Evolutionary conservation across 495 filamentous ascomycete genomes (phyloP).

Genomic region (Penicillium silybi): DNA sequence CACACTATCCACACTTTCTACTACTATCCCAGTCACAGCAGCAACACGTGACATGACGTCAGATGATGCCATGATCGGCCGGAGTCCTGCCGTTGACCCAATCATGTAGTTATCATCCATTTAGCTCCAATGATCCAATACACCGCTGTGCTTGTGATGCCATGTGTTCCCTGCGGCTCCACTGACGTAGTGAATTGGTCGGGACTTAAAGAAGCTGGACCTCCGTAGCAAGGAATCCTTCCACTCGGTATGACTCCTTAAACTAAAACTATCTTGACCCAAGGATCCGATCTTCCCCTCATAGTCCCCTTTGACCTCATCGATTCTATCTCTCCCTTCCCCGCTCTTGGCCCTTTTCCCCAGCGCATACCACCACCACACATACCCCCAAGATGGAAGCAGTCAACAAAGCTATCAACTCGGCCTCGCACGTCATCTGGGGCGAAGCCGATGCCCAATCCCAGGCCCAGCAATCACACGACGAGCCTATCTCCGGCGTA

Average conservation of each 20-base stretch:
- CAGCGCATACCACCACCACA: background rate
- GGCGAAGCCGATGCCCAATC: conserved; percentile 17
- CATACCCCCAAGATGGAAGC: conserved; percentile 30
- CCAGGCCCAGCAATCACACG: conserved; percentile 15
- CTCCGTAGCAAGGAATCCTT: background rate
- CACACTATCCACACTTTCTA: background rate
- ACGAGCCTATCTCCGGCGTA: conserved; percentile 42
- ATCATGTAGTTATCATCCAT: background rate
- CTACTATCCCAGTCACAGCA: background rate
- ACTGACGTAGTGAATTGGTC: conserved; percentile 15
- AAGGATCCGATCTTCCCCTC: background rate
- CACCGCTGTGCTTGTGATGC: conserved; percentile 1
- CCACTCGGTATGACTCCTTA: background rate
- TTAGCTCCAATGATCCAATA: background rate
- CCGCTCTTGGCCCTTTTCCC: background rate
- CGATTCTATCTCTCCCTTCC: background rate
- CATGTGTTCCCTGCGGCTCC: conserved; percentile 8
- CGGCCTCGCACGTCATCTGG: conserved; percentile 35
- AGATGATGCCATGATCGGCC: conserved; percentile 16
- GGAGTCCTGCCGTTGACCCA: background rate
- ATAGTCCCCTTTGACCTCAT: background rate
- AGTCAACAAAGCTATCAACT: conserved; percentile 31
- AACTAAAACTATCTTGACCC: background rate
- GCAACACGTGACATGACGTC: conserved; percentile 28
- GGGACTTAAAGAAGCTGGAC: background rate